These are phyloP conservation scores for Crucihimalaya himalaica DNA, from an alignment of 345 rosid species.

Conservation along the genomic window DNA sequence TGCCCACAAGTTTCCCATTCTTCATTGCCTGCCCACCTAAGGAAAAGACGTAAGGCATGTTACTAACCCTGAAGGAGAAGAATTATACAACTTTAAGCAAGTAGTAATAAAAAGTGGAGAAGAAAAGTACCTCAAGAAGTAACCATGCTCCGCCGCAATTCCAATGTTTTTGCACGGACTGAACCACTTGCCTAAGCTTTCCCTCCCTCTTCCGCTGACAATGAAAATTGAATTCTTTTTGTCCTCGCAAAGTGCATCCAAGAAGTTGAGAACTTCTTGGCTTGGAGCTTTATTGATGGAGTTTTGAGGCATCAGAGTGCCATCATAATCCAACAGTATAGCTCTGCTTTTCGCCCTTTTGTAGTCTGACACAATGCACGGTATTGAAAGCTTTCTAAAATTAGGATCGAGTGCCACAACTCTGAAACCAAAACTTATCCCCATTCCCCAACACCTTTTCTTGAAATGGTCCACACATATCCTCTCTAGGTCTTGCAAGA, in stretches of 20 bases:
- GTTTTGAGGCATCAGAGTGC: constrained; percentile 47
- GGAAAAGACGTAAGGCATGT: background rate
- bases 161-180: constrained; percentile 42
- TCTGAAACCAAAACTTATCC: constrained; percentile 46
- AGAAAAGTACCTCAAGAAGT: constrained; percentile 39
- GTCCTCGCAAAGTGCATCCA: constrained; percentile 42
- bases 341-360: constrained; percentile 46
- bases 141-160: constrained; percentile 48
- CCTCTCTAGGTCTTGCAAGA: constrained; percentile 48
- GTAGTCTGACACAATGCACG: constrained; percentile 47
- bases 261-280: constrained; percentile 42
- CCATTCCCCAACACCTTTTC: constrained; percentile 49
- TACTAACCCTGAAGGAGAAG: background rate
- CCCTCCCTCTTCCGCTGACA: constrained; percentile 49
- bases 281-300: constrained; percentile 46
- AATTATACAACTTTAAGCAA: background rate
- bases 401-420: constrained; percentile 47
- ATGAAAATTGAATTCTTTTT: constrained; percentile 39
- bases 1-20: constrained; percentile 51
- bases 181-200: constrained; percentile 46
- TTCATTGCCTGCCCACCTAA: constrained; percentile 43
- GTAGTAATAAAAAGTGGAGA: background rate
- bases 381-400: constrained; percentile 47
- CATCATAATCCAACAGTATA: constrained; percentile 45
- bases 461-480: constrained; percentile 48